phyloP scores from a whole-genome alignment of 768 basidiomycete genomes.

The Tylopilus sp. region DNA sequence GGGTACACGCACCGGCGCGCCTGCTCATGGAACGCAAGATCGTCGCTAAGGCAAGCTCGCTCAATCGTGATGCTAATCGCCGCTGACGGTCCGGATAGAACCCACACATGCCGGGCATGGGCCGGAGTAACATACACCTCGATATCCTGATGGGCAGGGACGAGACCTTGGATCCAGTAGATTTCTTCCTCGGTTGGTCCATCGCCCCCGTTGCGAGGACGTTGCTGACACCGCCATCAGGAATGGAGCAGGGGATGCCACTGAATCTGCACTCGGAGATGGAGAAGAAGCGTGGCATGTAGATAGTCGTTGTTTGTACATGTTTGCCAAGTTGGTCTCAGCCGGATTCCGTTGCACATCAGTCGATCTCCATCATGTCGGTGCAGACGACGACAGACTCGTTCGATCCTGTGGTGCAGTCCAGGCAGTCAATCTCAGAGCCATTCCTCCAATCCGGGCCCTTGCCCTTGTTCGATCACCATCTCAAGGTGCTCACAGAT shows the following conservation, averaged over 20 bases:
- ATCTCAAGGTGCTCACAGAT: constrained; percentile 63
- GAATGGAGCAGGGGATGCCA: constrained; percentile 47
- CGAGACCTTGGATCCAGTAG: constrained; percentile 71
- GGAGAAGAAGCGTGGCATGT: constrained; percentile 54
- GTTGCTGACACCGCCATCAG: constrained; percentile 32
- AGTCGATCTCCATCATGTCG: constrained; percentile 18
- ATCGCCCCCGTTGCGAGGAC: neutral
- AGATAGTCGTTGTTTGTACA: constrained; percentile 18
- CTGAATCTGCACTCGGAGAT: constrained; percentile 63
- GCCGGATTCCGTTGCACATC: too few species aligned
- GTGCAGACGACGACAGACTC: constrained; percentile 17
- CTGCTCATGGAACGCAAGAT: constrained; percentile 93
- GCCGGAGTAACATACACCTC: constrained; percentile 76
- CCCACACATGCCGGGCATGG: constrained; percentile 61
- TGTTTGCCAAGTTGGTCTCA: constrained; percentile 20
- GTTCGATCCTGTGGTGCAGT: constrained; percentile 18
- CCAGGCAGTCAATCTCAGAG: constrained; percentile 29
- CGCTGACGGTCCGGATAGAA: constrained; percentile 39
- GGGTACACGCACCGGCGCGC: constrained; percentile 86
- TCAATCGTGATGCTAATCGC: neutral
- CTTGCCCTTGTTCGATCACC: constrained; percentile 65
- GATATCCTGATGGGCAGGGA: constrained; percentile 95
- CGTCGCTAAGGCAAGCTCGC: constrained; percentile 56
- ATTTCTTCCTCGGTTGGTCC: constrained; percentile 73
- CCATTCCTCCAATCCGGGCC: constrained; percentile 43